Evolutionary conservation across 2,329 filamentous ascomycete genomes (phyloP), one percentile per base, ranked within the genome.

Genomic region (Hysterium pulicare): DNA sequence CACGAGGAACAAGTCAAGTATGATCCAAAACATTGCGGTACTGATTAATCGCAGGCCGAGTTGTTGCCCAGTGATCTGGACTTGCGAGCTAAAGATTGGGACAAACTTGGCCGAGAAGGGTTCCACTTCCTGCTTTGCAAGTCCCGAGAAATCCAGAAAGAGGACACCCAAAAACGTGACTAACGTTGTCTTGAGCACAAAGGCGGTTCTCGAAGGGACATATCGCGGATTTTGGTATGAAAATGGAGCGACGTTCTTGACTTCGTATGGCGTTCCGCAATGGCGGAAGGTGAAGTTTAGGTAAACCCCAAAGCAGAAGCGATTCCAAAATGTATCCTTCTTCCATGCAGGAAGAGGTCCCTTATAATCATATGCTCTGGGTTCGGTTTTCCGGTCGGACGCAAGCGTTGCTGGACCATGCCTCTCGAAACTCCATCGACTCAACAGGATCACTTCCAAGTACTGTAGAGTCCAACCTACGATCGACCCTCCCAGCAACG

Each of bases 361-460:
- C 24, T 28, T 13, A 8, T 34, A 8, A 7, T 21, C 32, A 8
- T 34, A 8, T 15, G 32, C 24, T 28, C 8, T 34, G 15, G 15
- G 15, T 34, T 34, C 8, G 32, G 15, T 34, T 15, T 21, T 16
- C 7, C 17, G 8, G 7, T n/a, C n/a, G n/a, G n/a, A n/a, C n/a
- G n/a, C n/a, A n/a, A n/a, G n/a, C n/a, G n/a, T n/a, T n/a, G n/a
- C n/a, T n/a, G n/a, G n/a, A n/a, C 17, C n/a, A 7, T 34, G 32
- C 7, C 15, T 9, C 17, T 34, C n/a, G 15, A n/a, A 61, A 57
- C 4, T 42, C 50, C 5, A 61, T 56, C 34, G 46, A 53, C 24
- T 7, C 24, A 28, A 7, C 24, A 28, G 13, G 13, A 13, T 13
- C 8, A 28, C 8, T 8, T 28, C 24, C 7, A 28, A 13, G 13